phyloP scores from a whole-genome alignment of 352 stramenopile species.

The Pythium rishiriense region DNA sequence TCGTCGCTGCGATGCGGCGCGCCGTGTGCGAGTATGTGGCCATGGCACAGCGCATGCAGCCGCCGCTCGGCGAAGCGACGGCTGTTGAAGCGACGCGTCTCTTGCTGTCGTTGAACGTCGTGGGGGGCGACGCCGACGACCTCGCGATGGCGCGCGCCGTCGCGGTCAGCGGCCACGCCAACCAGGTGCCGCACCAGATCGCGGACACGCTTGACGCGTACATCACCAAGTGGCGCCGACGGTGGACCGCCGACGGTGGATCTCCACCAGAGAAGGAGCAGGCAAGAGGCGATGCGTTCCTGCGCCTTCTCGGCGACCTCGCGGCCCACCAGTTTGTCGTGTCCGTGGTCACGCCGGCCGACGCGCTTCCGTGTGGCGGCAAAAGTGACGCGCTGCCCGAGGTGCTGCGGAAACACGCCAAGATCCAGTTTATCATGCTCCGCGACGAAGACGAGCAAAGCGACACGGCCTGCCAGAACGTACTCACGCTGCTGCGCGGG shows the following conservation, averaged over 20 bases:
- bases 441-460: constrained; percentile 37
- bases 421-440: constrained; percentile 43
- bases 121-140: constrained; percentile 9
- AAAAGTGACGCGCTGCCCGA: background rate
- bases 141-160: constrained; percentile 21
- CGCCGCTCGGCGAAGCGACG: background rate
- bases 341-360: constrained; percentile 29
- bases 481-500: constrained; percentile 28
- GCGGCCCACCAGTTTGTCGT: constrained; percentile 24
- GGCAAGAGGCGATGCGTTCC: constrained; percentile 3
- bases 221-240: constrained; percentile 17
- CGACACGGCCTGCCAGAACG: constrained; percentile 26
- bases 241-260: background rate
- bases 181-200: constrained; percentile 15
- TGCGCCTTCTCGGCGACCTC: constrained; percentile 15
- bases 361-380: constrained; percentile 12
- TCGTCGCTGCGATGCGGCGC: constrained; percentile 17
- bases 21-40: constrained; percentile 21
- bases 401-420: constrained; percentile 12
- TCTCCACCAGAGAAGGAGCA: background rate
- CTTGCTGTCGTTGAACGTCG: constrained; percentile 25
- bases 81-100: constrained; percentile 16
- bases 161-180: constrained; percentile 13
- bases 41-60: constrained; percentile 24
- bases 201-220: constrained; percentile 12